Evolutionary conservation across 768 basidiomycete genomes (phyloP), one percentile per base, ranked within the genome.

Genomic region (Leucogyrophana mollusca): DNA sequence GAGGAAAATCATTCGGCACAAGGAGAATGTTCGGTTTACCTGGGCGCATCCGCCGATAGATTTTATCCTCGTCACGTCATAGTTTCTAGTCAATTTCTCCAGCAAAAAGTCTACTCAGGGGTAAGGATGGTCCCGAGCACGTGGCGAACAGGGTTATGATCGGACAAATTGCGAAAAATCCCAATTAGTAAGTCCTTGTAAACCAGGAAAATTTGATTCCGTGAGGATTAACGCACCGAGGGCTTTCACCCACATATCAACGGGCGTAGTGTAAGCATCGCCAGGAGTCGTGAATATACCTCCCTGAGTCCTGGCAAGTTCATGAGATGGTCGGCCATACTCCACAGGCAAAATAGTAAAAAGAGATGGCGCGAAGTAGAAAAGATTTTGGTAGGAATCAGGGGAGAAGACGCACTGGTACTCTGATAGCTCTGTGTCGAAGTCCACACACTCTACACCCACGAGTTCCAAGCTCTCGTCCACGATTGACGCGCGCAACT

Each of bases 231-330:
- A 70, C 84, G 66, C 64, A 90, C 90, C 90, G 40, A 93, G 77
- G 13, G 77, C 86, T 62, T 88, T 90, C 45, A 90, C 82, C 90
- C 90, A 92, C 87, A 92, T 90, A 58, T 93, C 90, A 37, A 93
- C 78, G 2, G 90, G 90, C 6, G 90, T 90, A 32, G 87, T 91
- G 60, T 87, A 90, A 18, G 87, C 88, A 65, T 92, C 89, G 23
- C 87, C 88, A 4, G 87, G 85, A 0, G 87, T 88, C 35, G 87
- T 90, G 66, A 90, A 90, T 48, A 92, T 87, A 4, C 90, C 90
- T 38, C 87, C 87, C 50, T 87, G 85, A 1, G 89, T 93, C 62
- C 90, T 92, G 61, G 13, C 50, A 46, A 43, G n/a, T n/a, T n/a
- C n/a, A n/a, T n/a, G n/a, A n/a, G 50, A 25, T 17, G 47, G 65